Evolutionary conservation across 805 yeast genomes (phyloP).

Genomic region (Zygoascus ofunaensis): DNA sequence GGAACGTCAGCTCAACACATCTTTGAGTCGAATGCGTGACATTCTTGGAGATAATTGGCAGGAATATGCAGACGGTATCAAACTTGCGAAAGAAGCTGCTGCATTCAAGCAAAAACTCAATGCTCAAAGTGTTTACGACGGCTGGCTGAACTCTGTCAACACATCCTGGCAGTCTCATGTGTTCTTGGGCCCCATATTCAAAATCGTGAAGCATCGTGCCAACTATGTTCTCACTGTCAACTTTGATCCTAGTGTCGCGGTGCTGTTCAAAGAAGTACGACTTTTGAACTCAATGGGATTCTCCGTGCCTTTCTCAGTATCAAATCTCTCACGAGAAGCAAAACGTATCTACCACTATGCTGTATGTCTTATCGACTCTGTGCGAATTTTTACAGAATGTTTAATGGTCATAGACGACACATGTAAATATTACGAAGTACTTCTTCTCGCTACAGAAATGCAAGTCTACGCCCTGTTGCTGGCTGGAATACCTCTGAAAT

Average conservation of each 20-base stretch:
- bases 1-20: slow-evolving; percentile 33
- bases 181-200: slow-evolving; percentile 32
- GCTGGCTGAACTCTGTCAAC: slow-evolving; percentile 40
- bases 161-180: slow-evolving; percentile 15
- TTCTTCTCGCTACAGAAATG: slow-evolving; percentile 15
- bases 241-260: slow-evolving; percentile 38
- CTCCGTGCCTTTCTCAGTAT: slow-evolving; percentile 47
- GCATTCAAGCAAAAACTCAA: slow-evolving; percentile 41
- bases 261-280: slow-evolving; percentile 45
- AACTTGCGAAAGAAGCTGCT: slow-evolving; percentile 43
- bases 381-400: slow-evolving; percentile 34
- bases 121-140: slow-evolving; percentile 32
- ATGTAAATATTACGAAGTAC: slow-evolving; percentile 29
- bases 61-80: slow-evolving; percentile 56
- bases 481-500: slow-evolving; percentile 34
- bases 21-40: slow-evolving; percentile 39
- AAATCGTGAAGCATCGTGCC: slow-evolving; percentile 24
- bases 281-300: slow-evolving; percentile 42
- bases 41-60: slow-evolving; percentile 56
- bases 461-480: slow-evolving; percentile 21
- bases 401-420: slow-evolving; percentile 31
- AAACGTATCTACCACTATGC: slow-evolving; percentile 51
- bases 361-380: slow-evolving; percentile 42
- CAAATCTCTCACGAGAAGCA: slow-evolving; percentile 40
- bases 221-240: slow-evolving; percentile 37